Evolutionary conservation across 73 alveolate genomes (phyloP).

Genomic region (Breviolum minutum): DNA sequence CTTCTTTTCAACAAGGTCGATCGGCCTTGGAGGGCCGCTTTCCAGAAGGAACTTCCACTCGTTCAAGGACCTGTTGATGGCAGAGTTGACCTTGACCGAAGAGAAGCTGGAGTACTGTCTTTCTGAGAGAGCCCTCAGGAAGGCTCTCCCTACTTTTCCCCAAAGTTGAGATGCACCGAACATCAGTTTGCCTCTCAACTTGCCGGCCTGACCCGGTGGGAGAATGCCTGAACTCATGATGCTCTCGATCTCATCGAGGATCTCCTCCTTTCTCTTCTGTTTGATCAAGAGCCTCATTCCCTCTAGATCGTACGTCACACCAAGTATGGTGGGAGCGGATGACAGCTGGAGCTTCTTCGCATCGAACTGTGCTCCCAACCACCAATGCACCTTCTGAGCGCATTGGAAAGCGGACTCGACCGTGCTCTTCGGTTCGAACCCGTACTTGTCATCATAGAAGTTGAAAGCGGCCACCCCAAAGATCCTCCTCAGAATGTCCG

Average conservation of each 20-base stretch:
- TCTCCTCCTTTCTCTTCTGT: too few species aligned
- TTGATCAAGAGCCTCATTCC: background rate
- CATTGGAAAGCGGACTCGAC: too few species aligned
- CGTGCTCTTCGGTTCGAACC: too few species aligned
- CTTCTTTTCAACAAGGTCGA: background rate
- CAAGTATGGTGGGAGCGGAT: background rate
- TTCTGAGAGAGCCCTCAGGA: conserved; percentile 28
- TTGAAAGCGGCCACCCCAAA: too few species aligned
- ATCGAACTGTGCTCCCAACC: too few species aligned
- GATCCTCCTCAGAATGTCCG: too few species aligned
- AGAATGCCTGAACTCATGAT: too few species aligned
- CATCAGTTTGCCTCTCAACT: conserved; percentile 49
- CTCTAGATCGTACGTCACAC: conserved; percentile 12
- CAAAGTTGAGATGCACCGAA: conserved; percentile 8
- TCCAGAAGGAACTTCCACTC: background rate
- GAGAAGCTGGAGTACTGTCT: conserved; percentile 6
- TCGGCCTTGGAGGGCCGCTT: background rate
- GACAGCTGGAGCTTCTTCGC: conserved; percentile 17
- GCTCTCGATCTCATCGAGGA: too few species aligned
- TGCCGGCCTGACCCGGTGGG: conserved; percentile 61
- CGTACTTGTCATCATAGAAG: too few species aligned
- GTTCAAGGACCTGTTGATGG: background rate
- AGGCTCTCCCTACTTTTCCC: conserved; percentile 54
- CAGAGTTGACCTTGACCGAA: background rate
- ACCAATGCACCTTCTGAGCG: background rate